Conservation (phyloP, 805 yeast genomes). For the Candida tammaniensis region DNA sequence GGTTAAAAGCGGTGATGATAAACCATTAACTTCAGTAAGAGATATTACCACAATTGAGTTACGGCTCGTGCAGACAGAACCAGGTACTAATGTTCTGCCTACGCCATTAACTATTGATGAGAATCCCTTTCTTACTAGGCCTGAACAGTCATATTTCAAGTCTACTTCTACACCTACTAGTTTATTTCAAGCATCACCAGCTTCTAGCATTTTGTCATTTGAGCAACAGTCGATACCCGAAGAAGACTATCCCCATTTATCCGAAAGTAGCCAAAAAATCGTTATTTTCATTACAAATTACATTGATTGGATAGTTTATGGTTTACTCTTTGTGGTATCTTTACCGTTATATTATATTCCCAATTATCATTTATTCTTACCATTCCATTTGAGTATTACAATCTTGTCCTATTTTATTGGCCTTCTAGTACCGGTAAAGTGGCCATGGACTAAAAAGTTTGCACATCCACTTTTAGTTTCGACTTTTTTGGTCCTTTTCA, state of each 20-base stretch:
- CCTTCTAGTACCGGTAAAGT: constrained; percentile 40
- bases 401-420: constrained; percentile 55
- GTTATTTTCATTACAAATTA: constrained; percentile 39
- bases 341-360: constrained; percentile 56
- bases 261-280: constrained; percentile 19
- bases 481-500: constrained; percentile 60
- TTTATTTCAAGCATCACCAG: not conserved
- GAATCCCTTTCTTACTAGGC: constrained; percentile 13
- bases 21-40: constrained; percentile 22
- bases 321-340: constrained; percentile 48
- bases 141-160: constrained; percentile 16
- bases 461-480: constrained; percentile 73
- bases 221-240: not conserved
- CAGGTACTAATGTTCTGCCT: not conserved
- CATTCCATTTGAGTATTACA: constrained; percentile 61
- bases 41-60: constrained; percentile 40
- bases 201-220: not conserved
- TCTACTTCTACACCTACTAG: constrained; percentile 10
- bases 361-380: constrained; percentile 50
- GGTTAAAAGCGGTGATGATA: constrained; percentile 4
- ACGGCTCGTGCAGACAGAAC: constrained; percentile 16
- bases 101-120: constrained; percentile 5
- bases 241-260: constrained; percentile 12
- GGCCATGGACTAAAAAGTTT: constrained; percentile 47
- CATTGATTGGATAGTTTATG: constrained; percentile 56